Conservation (phyloP, 805 yeast species). For the Citeromyces nyonsensis region DNA sequence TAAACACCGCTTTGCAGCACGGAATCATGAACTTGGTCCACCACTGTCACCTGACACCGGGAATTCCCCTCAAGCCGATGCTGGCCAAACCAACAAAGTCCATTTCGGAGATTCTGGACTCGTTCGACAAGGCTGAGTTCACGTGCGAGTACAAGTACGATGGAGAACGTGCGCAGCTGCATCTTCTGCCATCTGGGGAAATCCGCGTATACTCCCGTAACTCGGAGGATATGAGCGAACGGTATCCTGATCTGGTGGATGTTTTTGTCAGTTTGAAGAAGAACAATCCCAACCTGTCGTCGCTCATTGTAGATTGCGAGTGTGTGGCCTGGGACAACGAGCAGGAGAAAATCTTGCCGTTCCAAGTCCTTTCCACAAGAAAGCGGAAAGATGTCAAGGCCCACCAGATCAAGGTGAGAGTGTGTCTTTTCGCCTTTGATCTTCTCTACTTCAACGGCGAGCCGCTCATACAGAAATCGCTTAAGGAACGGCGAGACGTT, state of each 20-base stretch:
- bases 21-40: constrained; percentile 57
- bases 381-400: constrained; percentile 87
- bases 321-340: constrained; percentile 95
- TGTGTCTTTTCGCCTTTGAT: constrained; percentile 89
- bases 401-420: constrained; percentile 78
- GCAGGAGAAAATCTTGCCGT: constrained; percentile 71
- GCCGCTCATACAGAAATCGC: constrained; percentile 48
- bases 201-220: constrained; percentile 81
- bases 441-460: constrained; percentile 61
- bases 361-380: constrained; percentile 85
- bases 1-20: constrained; percentile 43
- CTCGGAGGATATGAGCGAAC: constrained; percentile 91
- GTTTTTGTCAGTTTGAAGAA: constrained; percentile 34
- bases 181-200: constrained; percentile 46
- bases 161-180: constrained; percentile 96
- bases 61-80: constrained; percentile 95
- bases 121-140: constrained; percentile 72
- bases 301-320: constrained; percentile 84
- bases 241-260: constrained; percentile 81
- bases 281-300: constrained; percentile 19
- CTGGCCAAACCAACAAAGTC: constrained; percentile 95
- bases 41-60: constrained; percentile 69
- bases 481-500: constrained; percentile 53
- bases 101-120: constrained; percentile 78
- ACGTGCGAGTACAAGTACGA: constrained; percentile 96